phyloP scores from a whole-genome alignment of 106 monocot species.

The Posidonia australis region DNA sequence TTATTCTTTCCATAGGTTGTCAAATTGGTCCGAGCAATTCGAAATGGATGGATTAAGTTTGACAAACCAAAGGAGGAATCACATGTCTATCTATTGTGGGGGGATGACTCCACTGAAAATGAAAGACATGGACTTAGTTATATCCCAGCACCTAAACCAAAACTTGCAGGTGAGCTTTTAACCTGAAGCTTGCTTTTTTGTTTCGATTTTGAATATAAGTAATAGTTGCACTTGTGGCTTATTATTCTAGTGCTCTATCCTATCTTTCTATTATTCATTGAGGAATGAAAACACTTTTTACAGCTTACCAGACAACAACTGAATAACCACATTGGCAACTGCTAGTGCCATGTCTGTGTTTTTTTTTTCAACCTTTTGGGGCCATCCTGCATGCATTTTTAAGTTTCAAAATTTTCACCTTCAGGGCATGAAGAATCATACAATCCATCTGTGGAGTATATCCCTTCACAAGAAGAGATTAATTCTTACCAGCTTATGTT shows the following conservation, averaged over 20 bases:
- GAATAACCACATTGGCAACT: no score
- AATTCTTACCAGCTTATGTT: conserved; percentile 88
- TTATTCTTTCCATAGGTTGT: conserved; percentile 47
- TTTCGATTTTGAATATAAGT: neutral
- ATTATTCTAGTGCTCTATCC: no score
- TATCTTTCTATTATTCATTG: no score
- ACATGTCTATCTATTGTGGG: conserved; percentile 62
- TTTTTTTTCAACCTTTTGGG: no score
- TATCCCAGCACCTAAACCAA: conserved; percentile 88
- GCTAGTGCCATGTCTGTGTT: no score
- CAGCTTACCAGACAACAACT: no score
- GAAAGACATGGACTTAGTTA: conserved; percentile 62
- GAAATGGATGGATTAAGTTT: conserved; percentile 84
- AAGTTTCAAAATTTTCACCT: neutral
- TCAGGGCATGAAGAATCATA: conserved; percentile 94
- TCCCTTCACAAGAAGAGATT: conserved; percentile 91
- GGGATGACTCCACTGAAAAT: conserved; percentile 68
- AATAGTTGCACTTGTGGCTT: neutral
- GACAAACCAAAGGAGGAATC: conserved; percentile 77
- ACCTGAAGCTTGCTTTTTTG: neutral
- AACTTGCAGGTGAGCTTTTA: conserved; percentile 45
- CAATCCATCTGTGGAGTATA: conserved; percentile 90
- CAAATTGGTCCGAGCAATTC: conserved; percentile 79
- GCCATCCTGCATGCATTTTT: no score
- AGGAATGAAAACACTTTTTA: no score